Base-by-base conservation (phyloP, 768 basidiomycete genomes). In the Amyloporia xantha region DNA sequence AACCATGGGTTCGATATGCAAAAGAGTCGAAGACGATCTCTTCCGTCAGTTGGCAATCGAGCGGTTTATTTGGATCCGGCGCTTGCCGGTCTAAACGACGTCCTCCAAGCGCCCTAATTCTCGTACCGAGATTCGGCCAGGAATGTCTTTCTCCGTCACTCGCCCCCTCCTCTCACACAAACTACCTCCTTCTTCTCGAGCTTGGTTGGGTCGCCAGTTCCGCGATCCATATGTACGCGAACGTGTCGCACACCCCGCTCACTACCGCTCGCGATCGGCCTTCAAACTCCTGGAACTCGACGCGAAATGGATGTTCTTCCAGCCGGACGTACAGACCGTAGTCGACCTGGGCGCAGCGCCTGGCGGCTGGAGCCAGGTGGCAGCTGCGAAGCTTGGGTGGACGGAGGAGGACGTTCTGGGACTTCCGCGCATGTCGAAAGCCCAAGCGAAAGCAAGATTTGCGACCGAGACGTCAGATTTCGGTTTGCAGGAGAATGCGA, bases 281-380 rank as follows among this genome's bases (percentile, higher is more conserved):
- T 95, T 89, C 74, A 97, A 97, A 68, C 81, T 97, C 13, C 65
- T 92, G 50, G 87, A 93, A 57, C 76, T 98, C 43, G 72, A 89
- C 60, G 64, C 73, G 0, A 69, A 72, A 30, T 80, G 72, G 64
- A 73, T 68, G 1, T 79, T 91, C 54, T 67, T 84, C 37, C 61
- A 63, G 15, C 63, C 66, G 21, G 73, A 84, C 47, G 78, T 86
- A 4, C 71, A 64, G 1, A 71, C 76, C 15, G 79, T 95, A 0
- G 80, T 94, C 1, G 94, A 96, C 65, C 77, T 96, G 19, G 94
- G 95, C 13, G 89, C 89, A 0, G 90, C 92, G 0, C 95, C 94
- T 0, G 93, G 93, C 0, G 91, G 91, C 0, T 98, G 95, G 94
- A 86, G 85, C 43, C 93, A 96, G 61, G 92, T 92, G 10, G 82